Conservation (phyloP, 23 red algal species). For the Gracilaria domingensis region DNA sequence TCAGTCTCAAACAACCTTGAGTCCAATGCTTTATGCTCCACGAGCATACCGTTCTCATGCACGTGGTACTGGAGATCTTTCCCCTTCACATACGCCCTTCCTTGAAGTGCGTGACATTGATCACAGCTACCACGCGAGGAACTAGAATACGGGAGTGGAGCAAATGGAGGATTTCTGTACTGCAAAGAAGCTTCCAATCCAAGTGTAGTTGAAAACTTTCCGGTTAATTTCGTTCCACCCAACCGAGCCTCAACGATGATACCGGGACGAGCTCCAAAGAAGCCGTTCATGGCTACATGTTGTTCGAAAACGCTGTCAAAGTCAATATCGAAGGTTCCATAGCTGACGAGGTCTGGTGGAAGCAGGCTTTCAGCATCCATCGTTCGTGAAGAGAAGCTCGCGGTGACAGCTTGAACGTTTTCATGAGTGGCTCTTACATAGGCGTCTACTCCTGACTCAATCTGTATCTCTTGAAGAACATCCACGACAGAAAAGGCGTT, state of each 20-base stretch:
- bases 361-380: slow-evolving; percentile 3
- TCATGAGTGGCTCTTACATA: background rate
- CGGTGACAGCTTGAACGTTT: slow-evolving; percentile 17
- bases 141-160: background rate
- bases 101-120: slow-evolving; percentile 11
- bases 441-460: slow-evolving; percentile 11
- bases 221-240: background rate
- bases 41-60: slow-evolving; percentile 13
- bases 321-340: slow-evolving; percentile 28
- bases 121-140: background rate
- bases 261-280: slow-evolving; percentile 5
- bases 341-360: slow-evolving; percentile 12
- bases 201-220: background rate
- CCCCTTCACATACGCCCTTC: slow-evolving; percentile 4
- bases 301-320: slow-evolving; percentile 16
- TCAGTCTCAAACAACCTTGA: slow-evolving; percentile 1
- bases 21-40: background rate
- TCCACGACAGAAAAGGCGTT: slow-evolving; percentile 9
- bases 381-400: background rate
- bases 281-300: background rate
- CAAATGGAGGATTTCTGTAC: background rate
- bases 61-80: slow-evolving; percentile 21
- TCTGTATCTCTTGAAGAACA: background rate
- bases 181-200: slow-evolving; percentile 21
- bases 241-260: slow-evolving; percentile 10